Conservation (phyloP, 352 stramenopile genomes). For the Globisporangium carolinianum region DNA sequence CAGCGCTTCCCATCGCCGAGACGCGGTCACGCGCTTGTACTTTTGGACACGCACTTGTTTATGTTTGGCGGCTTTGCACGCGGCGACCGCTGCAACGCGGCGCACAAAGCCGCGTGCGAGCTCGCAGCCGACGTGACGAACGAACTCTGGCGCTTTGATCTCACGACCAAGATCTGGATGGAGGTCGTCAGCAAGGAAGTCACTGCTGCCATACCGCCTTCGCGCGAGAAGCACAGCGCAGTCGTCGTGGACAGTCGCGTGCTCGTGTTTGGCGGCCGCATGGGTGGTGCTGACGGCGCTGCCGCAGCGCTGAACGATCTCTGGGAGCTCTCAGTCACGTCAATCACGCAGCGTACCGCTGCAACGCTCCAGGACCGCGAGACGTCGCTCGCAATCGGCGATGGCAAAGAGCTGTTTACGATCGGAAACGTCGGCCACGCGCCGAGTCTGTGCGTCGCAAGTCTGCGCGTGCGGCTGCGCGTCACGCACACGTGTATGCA, state of each 20-base stretch:
- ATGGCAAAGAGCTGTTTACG: conserved; percentile 44
- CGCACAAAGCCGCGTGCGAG: conserved; percentile 35
- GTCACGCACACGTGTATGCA: conserved; percentile 51
- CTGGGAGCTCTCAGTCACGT: conserved; percentile 56
- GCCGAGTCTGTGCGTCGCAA: conserved; percentile 35
- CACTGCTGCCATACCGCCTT: conserved; percentile 13
- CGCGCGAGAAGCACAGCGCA: conserved; percentile 59
- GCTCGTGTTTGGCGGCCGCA: conserved; percentile 53
- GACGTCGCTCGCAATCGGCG: conserved; percentile 28
- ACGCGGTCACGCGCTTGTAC: conserved; percentile 51
- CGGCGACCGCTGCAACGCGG: conserved; percentile 54
- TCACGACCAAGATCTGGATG: conserved; percentile 42
- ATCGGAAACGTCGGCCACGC: conserved; percentile 26
- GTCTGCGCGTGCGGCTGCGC: conserved; percentile 37
- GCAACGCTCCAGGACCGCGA: conserved; percentile 32
- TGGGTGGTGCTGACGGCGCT: conserved; percentile 17
- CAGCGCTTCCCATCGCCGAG: conserved; percentile 39
- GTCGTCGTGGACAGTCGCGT: conserved; percentile 32
- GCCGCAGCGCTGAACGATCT: conserved; percentile 42
- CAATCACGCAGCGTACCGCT: conserved; percentile 23
- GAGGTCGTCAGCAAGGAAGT: conserved; percentile 16
- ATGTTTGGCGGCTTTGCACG: conserved; percentile 54
- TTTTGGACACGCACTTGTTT: conserved; percentile 41
- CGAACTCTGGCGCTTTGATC: conserved; percentile 67
- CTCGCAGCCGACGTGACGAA: conserved; percentile 35